Conservation (phyloP, 2,329 filamentous ascomycete species). For the Ceratocystis lukuohia region DNA sequence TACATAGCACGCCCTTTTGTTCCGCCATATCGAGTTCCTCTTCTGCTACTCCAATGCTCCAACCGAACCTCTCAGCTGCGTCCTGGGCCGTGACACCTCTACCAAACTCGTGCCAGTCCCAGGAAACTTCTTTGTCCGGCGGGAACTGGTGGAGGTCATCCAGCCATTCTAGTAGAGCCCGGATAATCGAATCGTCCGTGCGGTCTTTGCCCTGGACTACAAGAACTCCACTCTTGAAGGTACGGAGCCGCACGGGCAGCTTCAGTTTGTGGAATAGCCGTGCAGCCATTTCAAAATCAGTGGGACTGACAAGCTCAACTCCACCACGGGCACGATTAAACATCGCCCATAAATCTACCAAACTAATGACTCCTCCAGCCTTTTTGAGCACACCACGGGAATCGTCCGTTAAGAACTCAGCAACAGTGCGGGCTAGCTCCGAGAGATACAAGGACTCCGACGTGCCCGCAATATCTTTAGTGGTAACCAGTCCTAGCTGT, state of each 20-base stretch:
- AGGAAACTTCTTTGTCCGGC: slow-evolving; percentile 50
- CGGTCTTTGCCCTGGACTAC: slow-evolving; percentile 81
- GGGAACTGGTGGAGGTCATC: slow-evolving; percentile 54
- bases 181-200: slow-evolving; percentile 81
- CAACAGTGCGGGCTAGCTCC: slow-evolving; percentile 69
- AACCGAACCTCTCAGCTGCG: slow-evolving; percentile 77
- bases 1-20: slow-evolving; percentile 72
- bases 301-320: slow-evolving; percentile 83
- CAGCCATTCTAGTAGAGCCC: slow-evolving; percentile 63
- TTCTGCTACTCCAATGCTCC: slow-evolving; percentile 90
- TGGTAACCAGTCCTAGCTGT: slow-evolving; percentile 79
- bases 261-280: slow-evolving; percentile 76
- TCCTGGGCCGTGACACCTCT: slow-evolving; percentile 82
- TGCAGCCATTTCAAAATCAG: slow-evolving; percentile 83
- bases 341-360: slow-evolving; percentile 85
- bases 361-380: slow-evolving; percentile 74
- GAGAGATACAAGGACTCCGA: slow-evolving; percentile 80
- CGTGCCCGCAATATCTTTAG: slow-evolving; percentile 78
- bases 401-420: slow-evolving; percentile 82
- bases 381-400: slow-evolving; percentile 60
- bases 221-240: slow-evolving; percentile 86
- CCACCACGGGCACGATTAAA: slow-evolving; percentile 90
- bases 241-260: slow-evolving; percentile 71
- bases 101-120: slow-evolving; percentile 69
- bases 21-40: slow-evolving; percentile 98